phyloP scores from a whole-genome alignment of 163 green algal genomes.

The Dunaliella salina region DNA sequence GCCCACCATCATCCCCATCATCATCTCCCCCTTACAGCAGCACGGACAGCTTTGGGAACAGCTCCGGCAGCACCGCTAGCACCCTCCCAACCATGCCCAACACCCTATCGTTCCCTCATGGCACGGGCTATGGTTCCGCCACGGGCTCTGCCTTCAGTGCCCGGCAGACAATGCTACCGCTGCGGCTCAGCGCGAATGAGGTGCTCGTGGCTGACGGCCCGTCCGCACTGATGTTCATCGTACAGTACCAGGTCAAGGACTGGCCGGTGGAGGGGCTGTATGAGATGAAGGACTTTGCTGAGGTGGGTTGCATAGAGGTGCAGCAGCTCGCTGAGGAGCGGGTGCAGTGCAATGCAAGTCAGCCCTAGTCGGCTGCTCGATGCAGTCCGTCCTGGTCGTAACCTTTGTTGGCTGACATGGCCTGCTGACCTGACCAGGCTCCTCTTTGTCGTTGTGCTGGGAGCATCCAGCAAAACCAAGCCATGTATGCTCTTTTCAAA shows the following conservation, averaged over 20 bases:
- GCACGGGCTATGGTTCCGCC: neutral
- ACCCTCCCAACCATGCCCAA: neutral
- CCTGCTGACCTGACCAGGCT: too few relatives aligned
- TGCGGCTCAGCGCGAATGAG: neutral
- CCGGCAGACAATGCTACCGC: neutral
- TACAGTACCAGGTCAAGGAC: neutral
- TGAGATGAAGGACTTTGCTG: neutral
- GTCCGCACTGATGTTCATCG: neutral
- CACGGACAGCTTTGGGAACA: neutral
- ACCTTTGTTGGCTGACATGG: too few relatives aligned
- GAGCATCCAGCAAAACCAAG: too few relatives aligned
- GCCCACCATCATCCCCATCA: too few relatives aligned
- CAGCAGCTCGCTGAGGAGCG: too few relatives aligned
- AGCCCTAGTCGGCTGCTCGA: too few relatives aligned
- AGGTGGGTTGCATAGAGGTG: neutral
- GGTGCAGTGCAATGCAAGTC: too few relatives aligned
- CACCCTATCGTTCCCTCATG: neutral
- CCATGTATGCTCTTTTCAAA: too few relatives aligned
- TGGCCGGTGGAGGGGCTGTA: neutral
- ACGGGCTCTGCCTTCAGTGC: neutral
- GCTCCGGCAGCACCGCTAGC: neutral
- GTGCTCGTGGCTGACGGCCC: neutral
- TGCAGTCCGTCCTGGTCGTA: too few relatives aligned
- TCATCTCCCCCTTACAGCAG: neutral
- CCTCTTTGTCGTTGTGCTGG: too few relatives aligned